Evolutionary conservation across 1,284 basidiomycete genomes (phyloP), one percentile per base, ranked within the genome.

Genomic region (Trichosporon inkin): DNA sequence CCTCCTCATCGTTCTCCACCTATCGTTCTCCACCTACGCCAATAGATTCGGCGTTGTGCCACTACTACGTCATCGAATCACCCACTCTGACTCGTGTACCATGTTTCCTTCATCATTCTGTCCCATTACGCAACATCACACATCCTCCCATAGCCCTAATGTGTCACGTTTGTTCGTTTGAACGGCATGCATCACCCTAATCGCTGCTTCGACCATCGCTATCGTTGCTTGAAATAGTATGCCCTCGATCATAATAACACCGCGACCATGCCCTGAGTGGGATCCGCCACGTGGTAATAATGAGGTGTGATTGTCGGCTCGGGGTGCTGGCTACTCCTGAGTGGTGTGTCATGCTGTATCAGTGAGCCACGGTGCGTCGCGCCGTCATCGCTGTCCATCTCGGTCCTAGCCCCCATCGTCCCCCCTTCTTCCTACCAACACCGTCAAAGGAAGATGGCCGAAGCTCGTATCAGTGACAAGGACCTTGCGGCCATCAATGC

Each of bases 401-500:
- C 41, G 36, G 19, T 19, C 37, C 36, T n/a, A 22, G 28, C 36
- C n/a, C 22, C 24, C 34, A 34, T 37, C n/a, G 37, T n/a, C 47
- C 35, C n/a, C 47, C 34, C 47, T 47, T 53, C 54, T 40, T 40
- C 22, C 19, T 17, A 19, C 11, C 49, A 44, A 34, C 28, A 37
- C 40, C 28, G 22, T 16, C 22, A 22, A 32, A 47, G 44, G 44
- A 47, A 47, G 44, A 62, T 61, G 58, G 52, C 59, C 37, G 60
- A 71, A 62, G 75, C 79, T 38, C 73, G 74, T 36, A 75, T 81
- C 65, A 77, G 74, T 58, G 79, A 81, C 68, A 68, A 72, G 60
- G 80, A 82, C 74, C 76, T 80, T 51, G 79, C 77, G 47, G 69
- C 78, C 58, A 78, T 80, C 68, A 78, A 78, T 57, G 70, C 67